A percentile compares a stretch with the other conserved stretches of the same genome.
Conservation (phyloP, 2,329 filamentous ascomycete species). For the Talaromyces sp. region DNA sequence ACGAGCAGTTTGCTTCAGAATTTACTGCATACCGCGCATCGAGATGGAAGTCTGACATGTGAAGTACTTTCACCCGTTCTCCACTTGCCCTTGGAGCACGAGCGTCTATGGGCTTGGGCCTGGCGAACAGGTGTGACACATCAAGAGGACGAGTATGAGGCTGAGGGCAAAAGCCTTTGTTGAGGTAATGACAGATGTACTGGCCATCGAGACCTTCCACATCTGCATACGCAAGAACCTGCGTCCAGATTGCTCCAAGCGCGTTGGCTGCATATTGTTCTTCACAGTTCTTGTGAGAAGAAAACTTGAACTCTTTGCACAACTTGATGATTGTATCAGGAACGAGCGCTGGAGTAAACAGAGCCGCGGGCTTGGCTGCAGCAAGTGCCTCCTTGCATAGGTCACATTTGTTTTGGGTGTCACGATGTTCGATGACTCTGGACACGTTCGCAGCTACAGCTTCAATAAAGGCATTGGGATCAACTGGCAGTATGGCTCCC, state of each 20-base stretch:
- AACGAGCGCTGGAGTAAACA: constrained; percentile 52
- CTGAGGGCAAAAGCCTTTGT: constrained; percentile 50
- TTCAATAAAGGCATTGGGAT: constrained; percentile 47
- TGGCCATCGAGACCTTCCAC: constrained; percentile 58
- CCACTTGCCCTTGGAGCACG: constrained; percentile 53
- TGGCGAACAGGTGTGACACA: constrained; percentile 53
- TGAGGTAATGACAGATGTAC: constrained; percentile 59
- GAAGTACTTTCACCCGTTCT: constrained; percentile 58
- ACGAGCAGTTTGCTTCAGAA: constrained; percentile 58
- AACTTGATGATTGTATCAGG: constrained; percentile 56
- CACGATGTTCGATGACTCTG: constrained; percentile 46
- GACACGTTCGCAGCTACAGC: constrained; percentile 48
- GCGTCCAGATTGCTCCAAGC: constrained; percentile 61
- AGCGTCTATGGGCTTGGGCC: constrained; percentile 54
- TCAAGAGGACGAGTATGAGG: constrained; percentile 52
- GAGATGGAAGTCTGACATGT: constrained; percentile 60
- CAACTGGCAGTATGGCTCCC: constrained; percentile 47
- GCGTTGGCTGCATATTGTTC: constrained; percentile 51
- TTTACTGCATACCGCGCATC: constrained; percentile 58
- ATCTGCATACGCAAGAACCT: constrained; percentile 58
- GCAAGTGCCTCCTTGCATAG: constrained; percentile 57
- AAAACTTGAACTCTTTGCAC: constrained; percentile 53
- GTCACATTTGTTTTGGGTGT: constrained; percentile 50
- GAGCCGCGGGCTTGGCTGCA: constrained; percentile 55
- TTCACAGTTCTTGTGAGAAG: constrained; percentile 52